A percentile compares a stretch with the other conserved stretches of the same genome.
Evolutionary conservation across 2,329 filamentous ascomycete species (phyloP).

Genomic region (Penicillium sp.): DNA sequence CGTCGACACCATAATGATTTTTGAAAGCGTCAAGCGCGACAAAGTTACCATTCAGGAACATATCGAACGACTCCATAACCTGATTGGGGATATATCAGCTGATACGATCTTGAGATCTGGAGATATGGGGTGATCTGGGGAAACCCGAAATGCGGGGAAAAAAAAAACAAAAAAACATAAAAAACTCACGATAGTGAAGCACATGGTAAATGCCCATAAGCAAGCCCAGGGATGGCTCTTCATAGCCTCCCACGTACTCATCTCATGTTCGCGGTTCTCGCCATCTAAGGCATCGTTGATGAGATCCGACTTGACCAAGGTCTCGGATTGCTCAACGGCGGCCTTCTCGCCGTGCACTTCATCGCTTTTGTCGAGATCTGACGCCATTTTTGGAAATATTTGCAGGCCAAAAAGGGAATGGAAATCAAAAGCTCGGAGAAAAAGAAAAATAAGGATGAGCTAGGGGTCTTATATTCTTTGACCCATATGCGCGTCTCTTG

Average conservation of each 20-base stretch:
- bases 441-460: background rate
- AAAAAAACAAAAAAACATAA: too few relatives aligned
- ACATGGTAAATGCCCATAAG: constrained; percentile 52
- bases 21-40: constrained; percentile 46
- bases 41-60: constrained; percentile 52
- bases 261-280: constrained; percentile 48
- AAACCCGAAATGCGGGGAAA: background rate
- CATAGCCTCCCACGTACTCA: constrained; percentile 42
- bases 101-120: background rate
- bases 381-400: constrained; percentile 1
- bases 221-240: constrained; percentile 48
- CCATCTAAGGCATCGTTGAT: constrained; percentile 45
- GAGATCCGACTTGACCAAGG: constrained; percentile 39
- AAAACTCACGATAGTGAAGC: constrained; percentile 50
- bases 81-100: constrained; percentile 17
- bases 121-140: background rate
- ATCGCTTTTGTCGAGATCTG: background rate
- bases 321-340: constrained; percentile 37
- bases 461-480: background rate
- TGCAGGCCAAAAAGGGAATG: background rate
- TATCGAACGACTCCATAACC: constrained; percentile 54
- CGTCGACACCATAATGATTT: constrained; percentile 38
- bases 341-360: constrained; percentile 4
- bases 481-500: background rate
- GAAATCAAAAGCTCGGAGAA: background rate